phyloP scores from a whole-genome alignment of 176 grass and related monocot genomes.

The Juncus effusus region DNA sequence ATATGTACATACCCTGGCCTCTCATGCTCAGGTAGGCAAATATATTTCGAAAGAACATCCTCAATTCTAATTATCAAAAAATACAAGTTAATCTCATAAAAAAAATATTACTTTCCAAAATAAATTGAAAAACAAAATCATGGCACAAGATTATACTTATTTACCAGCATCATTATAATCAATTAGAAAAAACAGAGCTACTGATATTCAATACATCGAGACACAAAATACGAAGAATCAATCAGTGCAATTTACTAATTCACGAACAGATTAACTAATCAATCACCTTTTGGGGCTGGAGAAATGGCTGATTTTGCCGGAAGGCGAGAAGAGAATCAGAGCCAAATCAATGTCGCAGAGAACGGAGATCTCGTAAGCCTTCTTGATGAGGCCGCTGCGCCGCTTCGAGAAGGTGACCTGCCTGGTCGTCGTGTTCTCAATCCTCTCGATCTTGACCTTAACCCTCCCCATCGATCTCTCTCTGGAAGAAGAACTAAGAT shows the following conservation, averaged over 20 bases:
- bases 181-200: too few species aligned
- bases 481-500: background rate
- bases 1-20: background rate
- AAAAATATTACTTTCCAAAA: background rate
- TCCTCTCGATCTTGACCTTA: background rate
- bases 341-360: constrained; percentile 9
- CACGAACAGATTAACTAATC: too few species aligned
- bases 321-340: constrained; percentile 1
- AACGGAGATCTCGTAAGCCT: background rate
- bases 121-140: too few species aligned
- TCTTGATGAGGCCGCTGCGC: background rate
- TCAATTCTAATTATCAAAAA: constrained; percentile 13
- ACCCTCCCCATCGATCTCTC: background rate
- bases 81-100: background rate
- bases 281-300: constrained; percentile 9
- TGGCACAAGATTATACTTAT: too few species aligned
- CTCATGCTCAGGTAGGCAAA: background rate
- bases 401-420: background rate
- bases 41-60: constrained; percentile 9
- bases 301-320: background rate
- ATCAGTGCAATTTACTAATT: too few species aligned
- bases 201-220: too few species aligned
- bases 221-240: too few species aligned
- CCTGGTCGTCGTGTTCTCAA: background rate
- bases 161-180: too few species aligned